Base-by-base conservation (phyloP, 2,329 filamentous ascomycete species). In the Fusarium metavorans region DNA sequence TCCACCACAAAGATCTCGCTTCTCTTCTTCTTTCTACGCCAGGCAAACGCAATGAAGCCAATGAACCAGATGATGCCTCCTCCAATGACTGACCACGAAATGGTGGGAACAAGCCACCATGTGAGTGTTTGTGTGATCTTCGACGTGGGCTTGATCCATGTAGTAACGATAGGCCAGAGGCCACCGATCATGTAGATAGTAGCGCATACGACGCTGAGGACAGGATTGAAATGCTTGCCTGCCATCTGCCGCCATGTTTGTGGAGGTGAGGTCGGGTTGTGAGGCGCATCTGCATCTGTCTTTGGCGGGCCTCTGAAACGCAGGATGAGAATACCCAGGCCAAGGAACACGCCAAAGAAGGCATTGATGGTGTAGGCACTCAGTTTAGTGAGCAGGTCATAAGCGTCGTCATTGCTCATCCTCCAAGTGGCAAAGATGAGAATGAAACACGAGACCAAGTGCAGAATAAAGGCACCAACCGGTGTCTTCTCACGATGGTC, bases 401-500 rank as follows among this genome's bases (percentile, higher is more conserved):
- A 84, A 1, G 82, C 78, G 4, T 78, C 50, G 7, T 65, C 59
- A 2, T 79, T 71, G 0, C 67, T 14, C 57, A 81, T 75, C 0
- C 72, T 56, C 70, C 75, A 83, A 2, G 82, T 83, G 4, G 82
- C 79, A 41, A 82, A 80, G 34, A 84, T 79, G 7, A 84, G 79
- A 7, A 83, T 74, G 23, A 82, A 57, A 59, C 82, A 83, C 5
- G 78, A 81, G n/a, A 73, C 9, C 20, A 83, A 75, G 59, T 84
- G 82, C 5, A 84, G 71, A 3, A 81, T 43, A 18, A 84, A 75
- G 7, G 82, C 82, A 6, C 82, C 82, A 1, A 84, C 78, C 0
- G 82, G 82, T 0, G 82, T 84, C 59, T 79, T 79, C 70, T 84
- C 82, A n/a, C 69, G 71, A 59, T 84, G 82, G 5, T 82, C 72